Evolutionary conservation across 2,329 filamentous ascomycete genomes (phyloP).

Genomic region (Coleophoma crateriformis): DNA sequence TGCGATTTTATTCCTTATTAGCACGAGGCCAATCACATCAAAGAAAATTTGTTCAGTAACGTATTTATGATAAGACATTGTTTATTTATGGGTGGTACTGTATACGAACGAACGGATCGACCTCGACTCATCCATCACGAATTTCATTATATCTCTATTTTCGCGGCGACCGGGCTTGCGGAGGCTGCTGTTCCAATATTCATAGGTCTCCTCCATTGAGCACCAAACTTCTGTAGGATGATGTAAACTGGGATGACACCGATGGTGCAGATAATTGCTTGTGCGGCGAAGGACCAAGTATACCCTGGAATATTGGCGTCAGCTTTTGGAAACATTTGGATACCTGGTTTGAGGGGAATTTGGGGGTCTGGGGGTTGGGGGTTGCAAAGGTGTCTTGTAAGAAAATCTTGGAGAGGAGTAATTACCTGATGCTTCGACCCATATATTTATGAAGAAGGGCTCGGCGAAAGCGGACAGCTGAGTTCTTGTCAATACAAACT

Average conservation of each 20-base stretch:
- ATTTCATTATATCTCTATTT: no score
- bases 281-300: slow-evolving; percentile 24
- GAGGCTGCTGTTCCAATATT: background rate
- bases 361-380: background rate
- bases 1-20: slow-evolving; percentile 2
- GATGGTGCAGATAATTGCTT: slow-evolving; percentile 23
- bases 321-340: background rate
- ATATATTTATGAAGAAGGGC: slow-evolving; percentile 24
- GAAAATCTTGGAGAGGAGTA: background rate
- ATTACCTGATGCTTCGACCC: slow-evolving; percentile 15
- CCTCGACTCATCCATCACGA: no score
- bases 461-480: slow-evolving; percentile 12
- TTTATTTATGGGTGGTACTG: background rate
- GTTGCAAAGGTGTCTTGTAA: background rate
- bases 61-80: background rate
- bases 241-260: slow-evolving; percentile 17
- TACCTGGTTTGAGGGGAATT: no score
- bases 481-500: slow-evolving; percentile 22
- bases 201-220: slow-evolving; percentile 11
- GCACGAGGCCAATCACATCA: background rate
- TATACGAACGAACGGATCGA: no score
- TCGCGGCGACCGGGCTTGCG: background rate
- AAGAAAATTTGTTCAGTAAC: no score
- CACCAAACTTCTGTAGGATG: slow-evolving; percentile 18
- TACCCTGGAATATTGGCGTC: slow-evolving; percentile 9